Conservation (phyloP, 2,329 filamentous ascomycete species). For the Septoria linicola region DNA sequence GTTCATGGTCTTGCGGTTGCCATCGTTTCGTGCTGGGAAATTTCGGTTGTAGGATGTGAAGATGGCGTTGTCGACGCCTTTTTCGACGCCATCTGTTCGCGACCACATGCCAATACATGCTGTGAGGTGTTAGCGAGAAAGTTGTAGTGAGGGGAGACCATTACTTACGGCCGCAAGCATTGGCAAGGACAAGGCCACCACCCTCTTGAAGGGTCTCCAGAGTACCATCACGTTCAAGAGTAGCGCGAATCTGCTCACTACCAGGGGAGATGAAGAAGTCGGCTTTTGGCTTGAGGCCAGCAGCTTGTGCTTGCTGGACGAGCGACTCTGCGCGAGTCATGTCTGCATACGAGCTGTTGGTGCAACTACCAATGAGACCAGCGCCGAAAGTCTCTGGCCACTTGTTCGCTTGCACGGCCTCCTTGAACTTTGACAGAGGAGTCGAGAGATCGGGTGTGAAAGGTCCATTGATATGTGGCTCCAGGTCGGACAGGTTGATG, state of each 20-base stretch:
- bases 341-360: constrained; percentile 97
- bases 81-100: constrained; percentile 78
- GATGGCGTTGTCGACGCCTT: constrained; percentile 89
- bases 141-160: not conserved
- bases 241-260: constrained; percentile 94
- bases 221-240: constrained; percentile 83
- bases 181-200: constrained; percentile 86
- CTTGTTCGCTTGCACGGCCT: constrained; percentile 75
- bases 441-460: constrained; percentile 95
- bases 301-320: constrained; percentile 83
- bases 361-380: constrained; percentile 95
- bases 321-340: constrained; percentile 95
- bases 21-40: constrained; percentile 95
- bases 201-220: constrained; percentile 81
- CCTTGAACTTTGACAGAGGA: constrained; percentile 84
- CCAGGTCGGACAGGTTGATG: constrained; percentile 80
- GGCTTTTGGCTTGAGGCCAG: constrained; percentile 84
- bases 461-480: constrained; percentile 54
- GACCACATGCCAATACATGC: constrained; percentile 80
- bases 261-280: constrained; percentile 97
- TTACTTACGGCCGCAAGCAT: constrained; percentile 68
- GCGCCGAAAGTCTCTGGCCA: constrained; percentile 93
- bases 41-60: constrained; percentile 98
- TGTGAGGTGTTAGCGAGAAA: not conserved
- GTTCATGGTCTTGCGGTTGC: constrained; percentile 96